phyloP scores from a whole-genome alignment of 371 early-diverging fungal species.

The Rhizopus microsporus region DNA sequence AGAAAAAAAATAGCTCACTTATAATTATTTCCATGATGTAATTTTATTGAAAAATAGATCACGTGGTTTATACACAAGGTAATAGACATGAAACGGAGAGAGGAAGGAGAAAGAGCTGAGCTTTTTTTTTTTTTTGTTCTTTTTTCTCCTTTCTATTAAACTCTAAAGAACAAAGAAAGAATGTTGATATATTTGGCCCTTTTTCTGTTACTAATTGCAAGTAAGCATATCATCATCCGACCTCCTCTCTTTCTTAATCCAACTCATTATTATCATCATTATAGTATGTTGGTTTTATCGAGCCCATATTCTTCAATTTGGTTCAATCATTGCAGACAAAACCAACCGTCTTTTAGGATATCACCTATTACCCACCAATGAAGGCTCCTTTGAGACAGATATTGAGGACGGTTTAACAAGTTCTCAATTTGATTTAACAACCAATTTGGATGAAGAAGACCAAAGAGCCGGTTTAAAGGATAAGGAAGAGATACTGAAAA shows the following conservation, averaged over 20 bases:
- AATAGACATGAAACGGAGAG: background rate
- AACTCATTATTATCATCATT: background rate
- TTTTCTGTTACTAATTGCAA: constrained; percentile 12
- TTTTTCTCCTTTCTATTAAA: background rate
- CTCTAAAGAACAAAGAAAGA: background rate
- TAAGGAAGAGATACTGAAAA: constrained; percentile 67
- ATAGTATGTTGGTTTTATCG: constrained; percentile 40
- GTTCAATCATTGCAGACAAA: constrained; percentile 38
- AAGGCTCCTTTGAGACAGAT: constrained; percentile 59
- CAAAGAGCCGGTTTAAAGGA: constrained; percentile 75
- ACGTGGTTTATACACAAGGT: background rate
- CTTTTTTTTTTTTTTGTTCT: background rate
- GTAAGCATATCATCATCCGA: constrained; percentile 5
- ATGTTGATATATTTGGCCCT: constrained; percentile 21
- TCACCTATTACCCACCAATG: constrained; percentile 46
- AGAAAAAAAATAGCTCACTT: background rate
- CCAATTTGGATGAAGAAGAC: constrained; percentile 69
- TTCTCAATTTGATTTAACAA: constrained; percentile 68
- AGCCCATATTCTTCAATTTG: constrained; percentile 21
- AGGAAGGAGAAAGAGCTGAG: too few species aligned
- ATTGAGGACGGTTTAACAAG: constrained; percentile 75
- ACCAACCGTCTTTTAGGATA: constrained; percentile 48
- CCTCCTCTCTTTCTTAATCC: background rate
- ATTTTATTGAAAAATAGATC: background rate
- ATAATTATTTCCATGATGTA: constrained; percentile 1